Percentiles rank a stretch among this genome's conserved stretches.
These are phyloP conservation scores for Firmiana major DNA, from an alignment of 345 rosid species.

Conservation along the genomic window DNA sequence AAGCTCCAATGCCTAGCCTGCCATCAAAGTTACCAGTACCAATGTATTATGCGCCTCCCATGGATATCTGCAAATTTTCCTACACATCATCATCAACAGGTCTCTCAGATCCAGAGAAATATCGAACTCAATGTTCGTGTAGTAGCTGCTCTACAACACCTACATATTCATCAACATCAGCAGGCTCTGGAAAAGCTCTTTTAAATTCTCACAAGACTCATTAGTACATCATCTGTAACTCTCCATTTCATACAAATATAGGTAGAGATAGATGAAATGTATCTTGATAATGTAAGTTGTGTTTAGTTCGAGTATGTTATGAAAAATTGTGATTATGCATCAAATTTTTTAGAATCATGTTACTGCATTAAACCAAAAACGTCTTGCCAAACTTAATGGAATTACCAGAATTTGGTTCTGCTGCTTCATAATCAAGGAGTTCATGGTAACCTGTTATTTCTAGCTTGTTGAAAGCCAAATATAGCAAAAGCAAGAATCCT, in stretches of 20 bases:
- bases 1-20: conserved; percentile 40
- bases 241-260: neutral
- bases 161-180: conserved; percentile 17
- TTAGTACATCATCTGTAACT: neutral
- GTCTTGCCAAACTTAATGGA: neutral
- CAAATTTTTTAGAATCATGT: neutral
- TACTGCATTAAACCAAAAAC: neutral
- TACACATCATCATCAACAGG: conserved; percentile 24
- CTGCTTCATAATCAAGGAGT: neutral
- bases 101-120: conserved; percentile 15
- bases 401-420: neutral
- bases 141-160: conserved; percentile 19
- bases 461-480: neutral
- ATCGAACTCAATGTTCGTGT: conserved; percentile 16
- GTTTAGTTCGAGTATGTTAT: neutral
- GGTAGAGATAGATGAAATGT: neutral
- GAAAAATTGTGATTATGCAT: neutral
- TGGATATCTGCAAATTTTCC: conserved; percentile 17
- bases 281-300: neutral
- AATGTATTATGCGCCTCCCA: conserved; percentile 37
- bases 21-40: conserved; percentile 51
- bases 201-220: neutral
- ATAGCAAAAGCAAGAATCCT: neutral
- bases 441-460: neutral
- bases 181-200: conserved; percentile 22